Base-by-base conservation (phyloP, 176 grass and related monocot species). In the Miscanthus lutarioriparius region DNA sequence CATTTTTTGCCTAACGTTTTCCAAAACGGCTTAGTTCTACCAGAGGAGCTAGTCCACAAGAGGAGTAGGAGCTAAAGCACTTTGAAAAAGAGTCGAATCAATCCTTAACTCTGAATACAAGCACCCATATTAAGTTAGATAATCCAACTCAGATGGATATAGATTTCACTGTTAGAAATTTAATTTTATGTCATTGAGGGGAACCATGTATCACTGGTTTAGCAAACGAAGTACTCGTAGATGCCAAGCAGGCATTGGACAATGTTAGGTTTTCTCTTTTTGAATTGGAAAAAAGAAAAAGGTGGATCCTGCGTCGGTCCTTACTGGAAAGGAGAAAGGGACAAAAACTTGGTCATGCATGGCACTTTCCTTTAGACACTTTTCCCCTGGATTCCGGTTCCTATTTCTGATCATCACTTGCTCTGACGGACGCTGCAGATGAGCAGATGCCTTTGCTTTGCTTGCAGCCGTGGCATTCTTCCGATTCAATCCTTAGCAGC, bases 381-480 rank as follows among this genome's bases (percentile, higher is more conserved):
- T 75, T 74, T 64, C 38, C 56, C 25, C 27, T 15, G 76, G 84
- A 61, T 61, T 80, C 68, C 48, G 33, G 22, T 30, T 40, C n/a
- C 32, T 54, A 73, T 72, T 58, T 40, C 67, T 72, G 80, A 36
- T 72, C n/a, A 53, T 16, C 75, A 14, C 16, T 39, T 53, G 3
- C 77, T 67, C 72, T 36, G 64, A 48, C 30, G 37, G 77, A 51
- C 38, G 16, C 70, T 48, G 43, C 40, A 65, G 28, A 43, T 28
- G 0, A 54, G 30, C 28, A 68, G 64, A 32, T 61, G 72, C 79
- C 41, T 84, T 36, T 44, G 76, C 77, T 89, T 89, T 85, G 71
- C 77, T 89, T 85, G 63, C 63, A 36, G 64, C 82, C 62, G 87
- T 89, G 82, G 87, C 87, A 75, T 88, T 88, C 86, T 54, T 78